Conservation (phyloP, 305 asterid genomes). For the Fraxinus angustifolia region DNA sequence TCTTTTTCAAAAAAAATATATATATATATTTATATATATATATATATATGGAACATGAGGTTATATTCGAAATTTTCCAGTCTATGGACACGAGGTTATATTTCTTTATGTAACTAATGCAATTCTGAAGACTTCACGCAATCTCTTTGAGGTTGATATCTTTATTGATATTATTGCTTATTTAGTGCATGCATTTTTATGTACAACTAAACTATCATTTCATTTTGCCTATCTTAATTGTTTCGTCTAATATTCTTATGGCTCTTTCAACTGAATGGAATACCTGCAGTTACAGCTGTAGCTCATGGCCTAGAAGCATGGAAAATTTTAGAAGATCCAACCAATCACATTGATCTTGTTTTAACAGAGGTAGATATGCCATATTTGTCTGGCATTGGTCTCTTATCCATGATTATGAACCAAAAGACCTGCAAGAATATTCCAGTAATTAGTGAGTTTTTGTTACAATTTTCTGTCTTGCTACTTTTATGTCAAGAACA, state of each 20-base stretch:
- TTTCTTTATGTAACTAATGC: background rate
- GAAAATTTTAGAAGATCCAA: conserved; percentile 72
- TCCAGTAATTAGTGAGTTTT: conserved; percentile 86
- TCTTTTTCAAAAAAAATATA: background rate
- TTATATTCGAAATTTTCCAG: background rate
- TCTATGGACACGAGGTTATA: background rate
- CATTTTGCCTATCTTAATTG: background rate
- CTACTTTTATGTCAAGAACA: background rate
- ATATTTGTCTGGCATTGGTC: conserved; percentile 70
- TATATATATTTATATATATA: too few relatives aligned
- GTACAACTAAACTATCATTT: background rate
- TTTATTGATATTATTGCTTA: background rate
- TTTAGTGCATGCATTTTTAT: background rate
- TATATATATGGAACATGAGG: too few relatives aligned
- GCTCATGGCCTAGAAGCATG: conserved; percentile 86
- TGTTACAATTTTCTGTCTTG: background rate
- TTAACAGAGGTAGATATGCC: conserved; percentile 87
- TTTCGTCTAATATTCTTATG: background rate
- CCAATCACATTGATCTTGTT: conserved; percentile 71
- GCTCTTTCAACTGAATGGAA: background rate
- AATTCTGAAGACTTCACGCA: background rate
- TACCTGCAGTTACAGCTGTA: conserved; percentile 60
- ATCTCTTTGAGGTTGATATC: background rate
- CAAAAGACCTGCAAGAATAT: conserved; percentile 70
- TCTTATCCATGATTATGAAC: conserved; percentile 78